Evolutionary conservation across 495 filamentous ascomycete genomes (phyloP).

Genomic region (Hyaloscypha finlandica): DNA sequence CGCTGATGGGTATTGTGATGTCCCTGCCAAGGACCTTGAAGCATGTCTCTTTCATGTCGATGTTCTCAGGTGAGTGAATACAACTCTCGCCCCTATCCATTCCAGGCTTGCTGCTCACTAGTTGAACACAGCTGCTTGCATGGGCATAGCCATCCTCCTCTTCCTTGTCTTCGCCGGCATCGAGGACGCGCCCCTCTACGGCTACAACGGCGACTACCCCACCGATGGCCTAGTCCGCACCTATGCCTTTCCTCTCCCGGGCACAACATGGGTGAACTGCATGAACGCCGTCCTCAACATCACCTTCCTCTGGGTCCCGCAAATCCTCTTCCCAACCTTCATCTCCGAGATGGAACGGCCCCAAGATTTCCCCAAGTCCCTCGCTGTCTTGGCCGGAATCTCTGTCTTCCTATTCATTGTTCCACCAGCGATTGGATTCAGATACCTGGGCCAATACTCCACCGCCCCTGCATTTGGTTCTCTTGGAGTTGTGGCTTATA

Average conservation of each 20-base stretch:
- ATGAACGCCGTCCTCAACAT: constrained; percentile 51
- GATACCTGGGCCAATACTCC: constrained; percentile 51
- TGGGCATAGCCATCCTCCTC: constrained; percentile 47
- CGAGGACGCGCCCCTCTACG: constrained; percentile 39
- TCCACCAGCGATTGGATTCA: constrained; percentile 53
- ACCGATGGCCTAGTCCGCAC: constrained; percentile 42
- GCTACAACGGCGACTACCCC: constrained; percentile 41
- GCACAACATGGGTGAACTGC: constrained; percentile 47
- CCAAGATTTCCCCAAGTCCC: constrained; percentile 56
- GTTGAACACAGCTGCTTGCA: constrained; percentile 38
- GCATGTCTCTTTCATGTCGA: constrained; percentile 49
- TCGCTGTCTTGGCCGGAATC: constrained; percentile 48
- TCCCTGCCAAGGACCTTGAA: constrained; percentile 44
- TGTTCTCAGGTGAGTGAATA: constrained; percentile 37
- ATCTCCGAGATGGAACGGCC: constrained; percentile 61
- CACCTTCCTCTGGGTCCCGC: constrained; percentile 49
- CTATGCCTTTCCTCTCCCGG: constrained; percentile 47
- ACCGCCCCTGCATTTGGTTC: constrained; percentile 53
- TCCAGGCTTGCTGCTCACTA: constrained; percentile 1
- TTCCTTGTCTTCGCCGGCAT: constrained; percentile 50
- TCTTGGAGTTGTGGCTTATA: constrained; percentile 38
- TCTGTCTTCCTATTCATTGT: constrained; percentile 55
- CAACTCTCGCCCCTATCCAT: background rate
- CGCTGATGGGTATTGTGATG: constrained; percentile 39
- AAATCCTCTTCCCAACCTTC: constrained; percentile 58